Evolutionary conservation across 257 asterid genomes (phyloP), one percentile per base, ranked within the genome.

Genomic region (Ocimum tenuiflorum): DNA sequence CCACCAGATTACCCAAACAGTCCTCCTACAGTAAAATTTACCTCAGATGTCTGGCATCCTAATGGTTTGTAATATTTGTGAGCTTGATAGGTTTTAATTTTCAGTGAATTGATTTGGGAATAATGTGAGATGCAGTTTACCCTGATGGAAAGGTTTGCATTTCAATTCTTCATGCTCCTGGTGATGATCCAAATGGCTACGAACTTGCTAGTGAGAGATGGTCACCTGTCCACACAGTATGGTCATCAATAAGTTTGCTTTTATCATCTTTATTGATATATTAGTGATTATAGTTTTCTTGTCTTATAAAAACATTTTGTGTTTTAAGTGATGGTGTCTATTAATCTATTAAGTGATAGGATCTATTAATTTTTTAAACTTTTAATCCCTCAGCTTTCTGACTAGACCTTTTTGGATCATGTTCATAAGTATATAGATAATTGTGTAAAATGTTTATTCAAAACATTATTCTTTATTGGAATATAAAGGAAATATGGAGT

Each of bases 181-280:
- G 99, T 3, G 97, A 94, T 58, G 99, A 94, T 83, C 99, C 99
- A 69, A 94, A 86, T 23, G 99, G 97, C 45, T 94, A 90, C 67
- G 99, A 94, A 81, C 96, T 88, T 76, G 97, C 99, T 12, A 94
- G 97, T 80, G 99, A 94, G 75, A 94, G 99, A 18, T 94, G 99
- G 99, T 82, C 97, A 8, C 99, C 97, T 73, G 99, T 90, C 68
- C 99, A 94, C 81, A 94, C 99, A 82, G 99, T 94, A 90, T 69
- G 84, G 3, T 69, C 48, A 29, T 33, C 42, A 54, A 47, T 55
- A 33, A 36, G 31, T 27, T 27, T 27, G 31, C 18, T 42, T 10
- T 49, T 39, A 15, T 17, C 14, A 15, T 68, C 49, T 53, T 47
- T 27, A 27, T 4, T 27, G 31, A 31, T 57, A 14, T 38, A 15